A percentile compares a stretch with the other conserved stretches of the same genome.
Conservation (phyloP, 306 rosid species). For the Vigna hirtella region DNA sequence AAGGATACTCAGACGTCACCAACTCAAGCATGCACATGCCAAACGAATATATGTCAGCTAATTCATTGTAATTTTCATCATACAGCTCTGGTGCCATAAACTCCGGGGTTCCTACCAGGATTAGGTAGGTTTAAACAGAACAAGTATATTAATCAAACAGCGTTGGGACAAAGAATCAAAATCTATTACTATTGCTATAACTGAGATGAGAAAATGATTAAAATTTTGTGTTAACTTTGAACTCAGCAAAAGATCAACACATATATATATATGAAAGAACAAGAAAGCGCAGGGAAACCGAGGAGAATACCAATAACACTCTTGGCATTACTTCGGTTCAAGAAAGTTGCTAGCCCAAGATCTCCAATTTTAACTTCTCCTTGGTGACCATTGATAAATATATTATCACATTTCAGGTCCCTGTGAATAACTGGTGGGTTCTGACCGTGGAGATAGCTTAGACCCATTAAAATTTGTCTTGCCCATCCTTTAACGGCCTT, state of each 20-base stretch:
- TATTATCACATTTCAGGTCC: conserved; percentile 62
- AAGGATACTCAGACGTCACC: conserved; percentile 14
- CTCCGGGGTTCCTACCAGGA: conserved; percentile 57
- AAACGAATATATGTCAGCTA: conserved; percentile 62
- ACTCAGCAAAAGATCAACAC: not conserved
- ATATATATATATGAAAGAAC: not conserved
- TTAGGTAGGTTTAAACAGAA: conserved; percentile 3
- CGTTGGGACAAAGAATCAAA: not conserved
- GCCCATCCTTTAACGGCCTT: conserved; percentile 27
- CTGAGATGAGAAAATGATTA: not conserved
- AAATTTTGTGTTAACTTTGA: not conserved
- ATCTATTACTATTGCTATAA: not conserved
- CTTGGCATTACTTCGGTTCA: conserved; percentile 5
- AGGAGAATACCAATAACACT: conserved; percentile 20
- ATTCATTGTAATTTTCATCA: conserved; percentile 60
- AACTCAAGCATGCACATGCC: conserved; percentile 48
- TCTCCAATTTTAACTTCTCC: conserved; percentile 67
- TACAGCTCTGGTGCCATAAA: conserved; percentile 67
- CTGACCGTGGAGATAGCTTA: conserved; percentile 57
- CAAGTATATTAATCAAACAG: conserved; percentile 5
- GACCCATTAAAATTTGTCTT: conserved; percentile 16
- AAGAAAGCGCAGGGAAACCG: not conserved
- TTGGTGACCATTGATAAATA: conserved; percentile 65
- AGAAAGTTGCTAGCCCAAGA: conserved; percentile 43
- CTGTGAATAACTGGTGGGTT: conserved; percentile 60